Conservation (phyloP, 352 stramenopile species). For the Globisporangium echinulatum region DNA sequence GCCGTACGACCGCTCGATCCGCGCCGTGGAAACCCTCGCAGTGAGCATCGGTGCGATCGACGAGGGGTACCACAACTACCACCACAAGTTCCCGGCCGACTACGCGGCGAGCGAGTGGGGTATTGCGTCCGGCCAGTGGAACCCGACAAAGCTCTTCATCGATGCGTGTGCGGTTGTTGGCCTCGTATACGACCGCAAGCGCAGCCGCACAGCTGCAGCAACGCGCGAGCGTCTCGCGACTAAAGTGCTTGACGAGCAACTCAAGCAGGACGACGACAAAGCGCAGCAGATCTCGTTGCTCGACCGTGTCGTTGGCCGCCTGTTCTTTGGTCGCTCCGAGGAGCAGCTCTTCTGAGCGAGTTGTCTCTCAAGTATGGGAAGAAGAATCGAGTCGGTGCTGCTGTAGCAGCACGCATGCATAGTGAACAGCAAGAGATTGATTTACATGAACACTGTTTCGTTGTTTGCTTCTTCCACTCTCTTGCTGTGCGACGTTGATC, state of each 20-base stretch:
- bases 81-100: conserved; percentile 98
- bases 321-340: conserved; percentile 80
- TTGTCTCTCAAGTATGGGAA: too few relatives aligned
- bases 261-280: conserved; percentile 33
- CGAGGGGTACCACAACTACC: conserved; percentile 96
- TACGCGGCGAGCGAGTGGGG: conserved; percentile 98
- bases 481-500: too few relatives aligned
- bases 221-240: conserved; percentile 67
- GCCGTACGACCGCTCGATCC: conserved; percentile 95
- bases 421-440: too few relatives aligned
- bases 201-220: conserved; percentile 78
- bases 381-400: too few relatives aligned
- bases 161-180: conserved; percentile 90
- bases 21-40: conserved; percentile 95
- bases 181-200: conserved; percentile 94
- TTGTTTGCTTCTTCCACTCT: too few relatives aligned
- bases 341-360: conserved; percentile 62
- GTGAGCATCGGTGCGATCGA: conserved; percentile 94
- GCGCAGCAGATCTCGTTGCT: conserved; percentile 44
- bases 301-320: conserved; percentile 47
- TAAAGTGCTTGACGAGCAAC: conserved; percentile 47
- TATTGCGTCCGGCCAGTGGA: conserved; percentile 93
- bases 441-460: too few relatives aligned
- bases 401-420: too few relatives aligned
- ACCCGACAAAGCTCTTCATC: conserved; percentile 98